Conservation (phyloP, 106 monocot genomes). For the Amphibolis antarctica region DNA sequence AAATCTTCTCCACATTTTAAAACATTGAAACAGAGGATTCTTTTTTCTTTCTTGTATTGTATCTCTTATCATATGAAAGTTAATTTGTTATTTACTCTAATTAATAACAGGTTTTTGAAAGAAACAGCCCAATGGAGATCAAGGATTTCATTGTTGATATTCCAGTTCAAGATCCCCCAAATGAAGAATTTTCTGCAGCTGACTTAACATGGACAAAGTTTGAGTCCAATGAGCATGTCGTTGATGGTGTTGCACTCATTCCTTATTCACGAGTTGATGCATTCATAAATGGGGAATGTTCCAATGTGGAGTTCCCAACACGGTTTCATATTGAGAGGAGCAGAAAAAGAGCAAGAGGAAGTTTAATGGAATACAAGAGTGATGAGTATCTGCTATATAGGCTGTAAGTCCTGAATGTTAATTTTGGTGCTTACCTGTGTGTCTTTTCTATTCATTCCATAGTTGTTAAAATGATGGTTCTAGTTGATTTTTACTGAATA, state of each 20-base stretch:
- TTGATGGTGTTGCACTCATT: slow-evolving; percentile 79
- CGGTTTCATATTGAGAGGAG: slow-evolving; percentile 84
- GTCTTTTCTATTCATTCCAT: not conserved
- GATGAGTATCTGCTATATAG: slow-evolving; percentile 87
- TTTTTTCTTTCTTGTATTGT: too few species aligned
- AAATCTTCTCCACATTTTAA: too few species aligned
- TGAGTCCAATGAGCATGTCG: slow-evolving; percentile 43
- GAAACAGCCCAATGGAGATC: slow-evolving; percentile 30
- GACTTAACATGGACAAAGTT: slow-evolving; percentile 84
- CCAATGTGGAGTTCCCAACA: slow-evolving; percentile 67
- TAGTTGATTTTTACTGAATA: not conserved
- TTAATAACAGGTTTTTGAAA: too few species aligned
- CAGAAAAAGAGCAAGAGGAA: slow-evolving; percentile 59
- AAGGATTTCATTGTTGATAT: slow-evolving; percentile 62
- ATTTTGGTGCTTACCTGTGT: not conserved
- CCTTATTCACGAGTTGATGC: slow-evolving; percentile 66
- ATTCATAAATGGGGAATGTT: slow-evolving; percentile 72
- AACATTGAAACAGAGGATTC: too few species aligned
- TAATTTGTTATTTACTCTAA: too few species aligned
- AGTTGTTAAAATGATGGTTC: not conserved
- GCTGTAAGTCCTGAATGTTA: slow-evolving; percentile 38
- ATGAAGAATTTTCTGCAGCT: slow-evolving; percentile 65
- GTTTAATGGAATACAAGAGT: slow-evolving; percentile 53
- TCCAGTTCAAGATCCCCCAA: slow-evolving; percentile 66
- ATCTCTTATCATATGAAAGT: too few species aligned